Evolutionary conservation across 257 asterid genomes (phyloP), one percentile per base, ranked within the genome.

Genomic region (Nyctanthes arbortristis): DNA sequence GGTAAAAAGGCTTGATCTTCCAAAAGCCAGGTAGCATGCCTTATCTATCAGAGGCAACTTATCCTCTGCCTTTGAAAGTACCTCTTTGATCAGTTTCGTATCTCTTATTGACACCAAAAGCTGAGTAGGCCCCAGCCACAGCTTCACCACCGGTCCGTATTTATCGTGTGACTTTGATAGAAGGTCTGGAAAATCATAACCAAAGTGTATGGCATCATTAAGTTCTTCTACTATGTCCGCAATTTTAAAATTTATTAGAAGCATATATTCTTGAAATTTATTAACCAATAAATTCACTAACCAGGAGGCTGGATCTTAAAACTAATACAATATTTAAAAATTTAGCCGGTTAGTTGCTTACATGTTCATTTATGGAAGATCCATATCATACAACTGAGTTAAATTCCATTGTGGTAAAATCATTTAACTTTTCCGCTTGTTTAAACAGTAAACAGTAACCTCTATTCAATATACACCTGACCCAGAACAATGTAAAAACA

Each of bases 11-110:
- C 69, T 75, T 27, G 80, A 74, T 57, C 52, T 65, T 59, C 84
- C 78, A 73, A 77, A 77, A 40, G 76, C 76, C 4, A 74, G 70
- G 71, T 67, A 64, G 56, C 73, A 70, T 27, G 87, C 81, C 74
- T 64, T 73, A 61, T 84, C 87, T 30, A 80, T 82, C 80, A 78
- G 73, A 27, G 87, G 81, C 73, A 73, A 73, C 79, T 82, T 82
- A 62, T 82, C 87, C 63, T 66, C 80, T 8, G 81, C 82, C 80
- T 78, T 78, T 39, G 24, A 25, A 47, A 82, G 79, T 52, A 82
- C 83, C 57, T 82, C 87, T 71, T 68, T 33, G 60, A 75, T 75
- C 70, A 82, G 84, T 55, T 82, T 80, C 25, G 56, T 34, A 52
- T 78, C 78, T 37, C 67, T 73, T 56, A 78, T 52, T 14, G 84